phyloP scores from a whole-genome alignment of 2,329 filamentous ascomycete genomes.

The Colletotrichum tamarilloi region DNA sequence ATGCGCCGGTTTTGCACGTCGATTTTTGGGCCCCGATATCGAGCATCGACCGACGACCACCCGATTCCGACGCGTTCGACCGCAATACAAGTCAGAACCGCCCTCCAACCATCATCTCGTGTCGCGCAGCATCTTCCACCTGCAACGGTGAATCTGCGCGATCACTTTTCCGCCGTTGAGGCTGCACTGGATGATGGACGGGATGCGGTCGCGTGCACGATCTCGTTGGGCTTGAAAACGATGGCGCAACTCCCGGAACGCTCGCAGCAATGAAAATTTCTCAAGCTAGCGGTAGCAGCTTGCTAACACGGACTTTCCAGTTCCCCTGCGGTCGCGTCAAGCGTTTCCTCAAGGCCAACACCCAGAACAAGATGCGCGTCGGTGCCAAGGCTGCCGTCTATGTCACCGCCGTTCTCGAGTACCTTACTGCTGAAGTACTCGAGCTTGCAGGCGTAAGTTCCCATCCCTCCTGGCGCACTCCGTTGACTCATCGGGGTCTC shows the following conservation, averaged over 20 bases:
- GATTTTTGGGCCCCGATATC: slow-evolving; percentile 31
- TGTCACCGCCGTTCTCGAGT: slow-evolving; percentile 97
- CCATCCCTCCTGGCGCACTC: slow-evolving; percentile 9
- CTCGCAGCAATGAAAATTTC: slow-evolving; percentile 18
- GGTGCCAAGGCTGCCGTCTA: slow-evolving; percentile 99
- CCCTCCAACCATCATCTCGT: not conserved
- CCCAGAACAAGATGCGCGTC: slow-evolving; percentile 99
- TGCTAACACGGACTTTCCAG: slow-evolving; percentile 57
- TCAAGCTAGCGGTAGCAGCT: not conserved
- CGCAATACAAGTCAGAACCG: not conserved
- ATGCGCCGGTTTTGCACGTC: slow-evolving; percentile 36
- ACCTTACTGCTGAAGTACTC: slow-evolving; percentile 96
- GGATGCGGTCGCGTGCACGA: slow-evolving; percentile 26
- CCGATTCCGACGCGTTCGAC: slow-evolving; percentile 35
- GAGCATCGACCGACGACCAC: slow-evolving; percentile 23
- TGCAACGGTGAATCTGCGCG: not conserved
- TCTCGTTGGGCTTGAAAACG: slow-evolving; percentile 7
- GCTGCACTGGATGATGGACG: not conserved
- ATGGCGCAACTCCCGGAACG: slow-evolving; percentile 19
- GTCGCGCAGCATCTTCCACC: not conserved
- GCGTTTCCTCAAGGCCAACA: slow-evolving; percentile 99
- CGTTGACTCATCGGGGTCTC: slow-evolving; percentile 21
- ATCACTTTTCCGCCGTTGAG: not conserved
- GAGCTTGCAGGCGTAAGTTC: slow-evolving; percentile 89
- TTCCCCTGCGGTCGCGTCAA: slow-evolving; percentile 99